These are phyloP conservation scores for Penicillium brevicompactum DNA, from an alignment of 2,329 filamentous ascomycete species.

Conservation along the genomic window DNA sequence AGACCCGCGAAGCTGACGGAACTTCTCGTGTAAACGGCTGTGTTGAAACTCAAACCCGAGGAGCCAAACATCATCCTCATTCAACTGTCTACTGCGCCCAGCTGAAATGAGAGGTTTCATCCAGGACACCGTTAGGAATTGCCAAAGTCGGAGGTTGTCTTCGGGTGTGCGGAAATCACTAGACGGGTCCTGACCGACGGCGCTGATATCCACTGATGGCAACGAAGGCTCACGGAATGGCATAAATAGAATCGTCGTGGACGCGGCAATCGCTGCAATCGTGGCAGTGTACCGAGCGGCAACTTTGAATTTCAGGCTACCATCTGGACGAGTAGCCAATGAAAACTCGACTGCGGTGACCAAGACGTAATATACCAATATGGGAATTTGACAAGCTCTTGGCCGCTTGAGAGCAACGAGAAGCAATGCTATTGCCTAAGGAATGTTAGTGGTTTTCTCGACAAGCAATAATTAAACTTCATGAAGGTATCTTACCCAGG, in stretches of 20 bases:
- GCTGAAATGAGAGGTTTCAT: slow-evolving; percentile 71
- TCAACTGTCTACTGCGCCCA: slow-evolving; percentile 66
- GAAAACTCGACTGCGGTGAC: slow-evolving; percentile 39
- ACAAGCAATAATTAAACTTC: neutral
- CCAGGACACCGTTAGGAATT: slow-evolving; percentile 86
- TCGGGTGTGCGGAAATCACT: slow-evolving; percentile 71
- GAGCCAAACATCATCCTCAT: slow-evolving; percentile 80
- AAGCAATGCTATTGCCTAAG: slow-evolving; percentile 37
- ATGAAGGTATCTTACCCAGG: slow-evolving; percentile 39
- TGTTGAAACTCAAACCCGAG: slow-evolving; percentile 83
- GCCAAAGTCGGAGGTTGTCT: slow-evolving; percentile 76
- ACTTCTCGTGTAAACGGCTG: slow-evolving; percentile 69
- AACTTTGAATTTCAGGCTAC: slow-evolving; percentile 9
- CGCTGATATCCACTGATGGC: slow-evolving; percentile 60
- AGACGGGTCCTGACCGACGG: slow-evolving; percentile 58
- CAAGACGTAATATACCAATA: slow-evolving; percentile 39
- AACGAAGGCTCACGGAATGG: slow-evolving; percentile 66
- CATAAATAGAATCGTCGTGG: slow-evolving; percentile 65
- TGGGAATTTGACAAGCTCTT: slow-evolving; percentile 42
- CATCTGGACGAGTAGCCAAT: slow-evolving; percentile 29
- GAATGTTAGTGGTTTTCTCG: slow-evolving; percentile 20
- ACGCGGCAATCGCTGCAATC: slow-evolving; percentile 48
- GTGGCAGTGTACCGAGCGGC: slow-evolving; percentile 34
- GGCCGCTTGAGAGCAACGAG: slow-evolving; percentile 44
- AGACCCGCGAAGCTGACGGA: slow-evolving; percentile 71